Conservation (phyloP, 768 basidiomycete species). For the Clathrus columnatus region DNA sequence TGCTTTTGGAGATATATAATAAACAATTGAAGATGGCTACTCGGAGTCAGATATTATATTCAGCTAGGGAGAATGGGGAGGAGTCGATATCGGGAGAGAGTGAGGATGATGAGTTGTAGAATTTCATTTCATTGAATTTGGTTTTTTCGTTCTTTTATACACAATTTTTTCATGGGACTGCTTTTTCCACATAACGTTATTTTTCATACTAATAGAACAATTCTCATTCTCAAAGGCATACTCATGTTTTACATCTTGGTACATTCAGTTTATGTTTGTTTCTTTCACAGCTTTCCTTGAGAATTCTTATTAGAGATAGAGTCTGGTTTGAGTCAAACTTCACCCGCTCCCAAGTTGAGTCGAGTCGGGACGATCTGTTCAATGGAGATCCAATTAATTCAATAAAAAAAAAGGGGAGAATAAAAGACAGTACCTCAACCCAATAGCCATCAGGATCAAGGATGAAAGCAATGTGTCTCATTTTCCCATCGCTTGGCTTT, state of each 20-base stretch:
- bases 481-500: conserved; percentile 73
- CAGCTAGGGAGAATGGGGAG: neutral
- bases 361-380: conserved; percentile 5
- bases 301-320: too few species aligned
- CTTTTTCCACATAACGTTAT: too few species aligned
- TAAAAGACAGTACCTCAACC: conserved; percentile 13
- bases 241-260: too few species aligned
- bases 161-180: too few species aligned
- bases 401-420: neutral
- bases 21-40: conserved; percentile 43
- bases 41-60: neutral
- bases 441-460: conserved; percentile 75
- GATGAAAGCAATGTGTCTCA: conserved; percentile 78
- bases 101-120: neutral
- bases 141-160: too few species aligned
- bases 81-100: neutral
- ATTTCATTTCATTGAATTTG: neutral
- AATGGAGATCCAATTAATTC: neutral
- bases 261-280: too few species aligned
- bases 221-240: too few species aligned
- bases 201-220: too few species aligned
- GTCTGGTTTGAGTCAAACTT: neutral
- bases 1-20: conserved; percentile 66
- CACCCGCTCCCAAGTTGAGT: neutral
- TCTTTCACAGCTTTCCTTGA: too few species aligned